Percentiles rank a stretch among this genome's conserved stretches.
phyloP scores from a whole-genome alignment of 352 stramenopile genomes.

The Phytophthora agathidicida region DNA sequence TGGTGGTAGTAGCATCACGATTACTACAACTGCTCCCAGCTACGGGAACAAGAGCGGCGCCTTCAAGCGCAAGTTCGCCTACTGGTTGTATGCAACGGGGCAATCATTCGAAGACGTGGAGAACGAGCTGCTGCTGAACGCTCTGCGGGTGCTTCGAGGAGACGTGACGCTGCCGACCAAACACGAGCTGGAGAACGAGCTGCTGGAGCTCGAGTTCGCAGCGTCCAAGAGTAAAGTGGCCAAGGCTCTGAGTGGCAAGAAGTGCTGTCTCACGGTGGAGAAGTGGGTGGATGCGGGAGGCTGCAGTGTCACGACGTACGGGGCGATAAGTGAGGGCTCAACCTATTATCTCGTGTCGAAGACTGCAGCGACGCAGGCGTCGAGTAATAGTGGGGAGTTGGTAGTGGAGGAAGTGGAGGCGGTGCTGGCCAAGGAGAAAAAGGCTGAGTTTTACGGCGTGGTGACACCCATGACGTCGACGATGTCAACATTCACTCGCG shows the following conservation, averaged over 20 bases:
- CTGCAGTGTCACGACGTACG: slow-evolving; percentile 51
- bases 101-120: slow-evolving; percentile 55
- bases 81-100: slow-evolving; percentile 68
- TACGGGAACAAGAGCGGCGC: slow-evolving; percentile 55
- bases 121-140: slow-evolving; percentile 48
- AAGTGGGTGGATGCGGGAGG: slow-evolving; percentile 52
- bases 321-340: slow-evolving; percentile 38
- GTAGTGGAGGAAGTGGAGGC: slow-evolving; percentile 51
- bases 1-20: too few relatives aligned
- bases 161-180: slow-evolving; percentile 50
- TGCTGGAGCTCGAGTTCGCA: slow-evolving; percentile 61
- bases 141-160: slow-evolving; percentile 46
- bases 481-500: slow-evolving; percentile 47
- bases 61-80: slow-evolving; percentile 70
- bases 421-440: slow-evolving; percentile 56
- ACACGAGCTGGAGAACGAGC: slow-evolving; percentile 68
- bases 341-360: slow-evolving; percentile 58
- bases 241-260: slow-evolving; percentile 50
- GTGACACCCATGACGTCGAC: slow-evolving; percentile 49
- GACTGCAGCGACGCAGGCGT: slow-evolving; percentile 8
- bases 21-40: slow-evolving; percentile 11
- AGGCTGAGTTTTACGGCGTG: slow-evolving; percentile 55
- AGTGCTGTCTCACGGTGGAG: slow-evolving; percentile 66
- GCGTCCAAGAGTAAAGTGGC: slow-evolving; percentile 49
- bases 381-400: slow-evolving; percentile 38